Percentiles rank a stretch among this genome's conserved stretches.
Evolutionary conservation across 805 yeast genomes (phyloP).

Genomic region (Cyberlindnera maritima): DNA sequence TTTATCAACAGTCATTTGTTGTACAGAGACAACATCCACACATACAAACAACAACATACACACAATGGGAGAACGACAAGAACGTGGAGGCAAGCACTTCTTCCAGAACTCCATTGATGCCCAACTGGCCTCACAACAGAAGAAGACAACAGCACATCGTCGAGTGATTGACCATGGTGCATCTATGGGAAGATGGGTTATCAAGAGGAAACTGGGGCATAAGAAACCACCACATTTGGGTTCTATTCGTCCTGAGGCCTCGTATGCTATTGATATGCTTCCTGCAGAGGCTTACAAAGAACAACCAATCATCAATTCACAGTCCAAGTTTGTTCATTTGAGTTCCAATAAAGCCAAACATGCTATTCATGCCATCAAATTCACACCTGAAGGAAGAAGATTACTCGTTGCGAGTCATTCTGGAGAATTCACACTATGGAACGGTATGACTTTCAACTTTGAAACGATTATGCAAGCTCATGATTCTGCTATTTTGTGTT

Average conservation of each 20-base stretch:
- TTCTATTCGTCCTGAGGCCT: conserved; percentile 61
- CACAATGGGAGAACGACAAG: conserved; percentile 5
- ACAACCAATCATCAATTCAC: conserved; percentile 57
- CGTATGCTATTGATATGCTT: conserved; percentile 58
- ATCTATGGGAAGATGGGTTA: conserved; percentile 63
- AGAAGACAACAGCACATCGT: conserved; percentile 49
- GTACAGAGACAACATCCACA: too few relatives aligned
- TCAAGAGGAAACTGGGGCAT: conserved; percentile 42
- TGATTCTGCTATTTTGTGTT: conserved; percentile 79
- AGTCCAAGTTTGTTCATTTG: conserved; percentile 83
- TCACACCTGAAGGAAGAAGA: conserved; percentile 97
- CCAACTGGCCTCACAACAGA: conserved; percentile 40
- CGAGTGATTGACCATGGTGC: conserved; percentile 79
- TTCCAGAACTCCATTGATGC: conserved; percentile 27
- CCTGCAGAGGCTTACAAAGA: conserved; percentile 61
- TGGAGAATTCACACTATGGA: conserved; percentile 97
- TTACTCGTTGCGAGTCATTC: conserved; percentile 84
- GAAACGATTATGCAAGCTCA: conserved; percentile 99
- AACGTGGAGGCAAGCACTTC: neutral
- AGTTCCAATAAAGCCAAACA: conserved; percentile 90
- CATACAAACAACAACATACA: neutral
- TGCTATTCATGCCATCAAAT: conserved; percentile 82
- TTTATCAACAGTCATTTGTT: too few relatives aligned
- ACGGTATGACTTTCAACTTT: conserved; percentile 90
- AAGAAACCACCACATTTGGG: conserved; percentile 42